Evolutionary conservation across 2,329 filamentous ascomycete genomes (phyloP).

Genomic region (Apiospora saccharicola): DNA sequence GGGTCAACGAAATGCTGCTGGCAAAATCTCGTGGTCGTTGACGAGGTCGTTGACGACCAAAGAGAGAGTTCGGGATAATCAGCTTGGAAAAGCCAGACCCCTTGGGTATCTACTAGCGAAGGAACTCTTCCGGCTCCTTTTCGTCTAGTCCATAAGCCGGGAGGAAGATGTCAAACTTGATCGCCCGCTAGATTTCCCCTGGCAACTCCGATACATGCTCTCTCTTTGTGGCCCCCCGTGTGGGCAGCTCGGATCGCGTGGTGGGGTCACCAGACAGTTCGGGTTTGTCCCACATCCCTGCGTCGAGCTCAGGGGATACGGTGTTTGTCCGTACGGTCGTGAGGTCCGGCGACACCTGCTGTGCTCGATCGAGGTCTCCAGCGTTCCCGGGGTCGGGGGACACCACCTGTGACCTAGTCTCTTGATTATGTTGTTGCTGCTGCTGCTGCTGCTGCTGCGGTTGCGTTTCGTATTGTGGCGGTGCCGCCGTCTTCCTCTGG

Average conservation of each 20-base stretch:
- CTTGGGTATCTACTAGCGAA: neutral
- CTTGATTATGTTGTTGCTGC: neutral
- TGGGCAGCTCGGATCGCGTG: neutral
- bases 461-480: neutral
- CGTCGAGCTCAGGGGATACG: neutral
- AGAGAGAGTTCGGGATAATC: neutral
- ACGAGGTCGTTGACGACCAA: neutral
- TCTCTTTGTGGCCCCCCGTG: neutral
- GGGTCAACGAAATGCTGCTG: neutral
- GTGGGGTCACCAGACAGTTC: neutral
- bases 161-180: neutral
- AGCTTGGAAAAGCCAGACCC: neutral
- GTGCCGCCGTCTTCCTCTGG: slow-evolving; percentile 22
- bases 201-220: neutral
- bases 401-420: neutral
- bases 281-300: neutral
- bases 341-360: neutral
- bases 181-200: neutral
- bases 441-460: slow-evolving; percentile 17
- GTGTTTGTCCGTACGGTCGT: neutral
- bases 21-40: neutral
- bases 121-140: neutral
- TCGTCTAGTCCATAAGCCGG: neutral
- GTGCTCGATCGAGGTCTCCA: neutral
- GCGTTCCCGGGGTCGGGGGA: neutral